phyloP scores from a whole-genome alignment of 768 basidiomycete genomes.

The Harrya chromipes region DNA sequence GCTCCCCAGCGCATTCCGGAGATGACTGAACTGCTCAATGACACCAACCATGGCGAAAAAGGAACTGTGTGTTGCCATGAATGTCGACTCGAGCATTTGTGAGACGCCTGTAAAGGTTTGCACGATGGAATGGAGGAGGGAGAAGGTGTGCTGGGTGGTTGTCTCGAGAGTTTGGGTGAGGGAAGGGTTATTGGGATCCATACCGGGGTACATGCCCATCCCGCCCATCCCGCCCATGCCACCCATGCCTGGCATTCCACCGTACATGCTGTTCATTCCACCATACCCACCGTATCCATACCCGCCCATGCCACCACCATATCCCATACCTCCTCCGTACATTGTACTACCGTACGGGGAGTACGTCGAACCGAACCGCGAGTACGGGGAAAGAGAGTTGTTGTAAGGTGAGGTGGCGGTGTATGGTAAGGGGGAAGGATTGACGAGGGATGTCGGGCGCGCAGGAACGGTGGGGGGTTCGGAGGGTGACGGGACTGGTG shows the following conservation, averaged over 20 bases:
- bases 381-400: slow-evolving; percentile 48
- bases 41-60: slow-evolving; percentile 98
- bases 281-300: slow-evolving; percentile 47
- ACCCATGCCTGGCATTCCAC: slow-evolving; percentile 38
- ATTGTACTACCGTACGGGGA: slow-evolving; percentile 31
- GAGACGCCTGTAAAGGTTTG: slow-evolving; percentile 93
- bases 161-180: slow-evolving; percentile 86
- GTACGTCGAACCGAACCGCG: slow-evolving; percentile 35
- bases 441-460: slow-evolving; percentile 53
- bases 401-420: slow-evolving; percentile 40
- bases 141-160: slow-evolving; percentile 90
- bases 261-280: slow-evolving; percentile 50
- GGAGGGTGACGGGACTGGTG: slow-evolving; percentile 23
- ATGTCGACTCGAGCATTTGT: slow-evolving; percentile 96
- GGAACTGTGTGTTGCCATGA: slow-evolving; percentile 94
- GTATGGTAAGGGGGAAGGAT: slow-evolving; percentile 18
- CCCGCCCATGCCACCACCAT: slow-evolving; percentile 44
- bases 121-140: slow-evolving; percentile 91
- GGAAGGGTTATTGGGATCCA: slow-evolving; percentile 54
- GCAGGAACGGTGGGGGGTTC: slow-evolving; percentile 53
- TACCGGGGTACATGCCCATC: slow-evolving; percentile 36
- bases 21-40: slow-evolving; percentile 89
- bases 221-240: slow-evolving; percentile 41
- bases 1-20: slow-evolving; percentile 90
- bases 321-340: slow-evolving; percentile 35